These are phyloP conservation scores for Colletotrichum karsti DNA, from an alignment of 2,329 filamentous ascomycete genomes.

Conservation along the genomic window DNA sequence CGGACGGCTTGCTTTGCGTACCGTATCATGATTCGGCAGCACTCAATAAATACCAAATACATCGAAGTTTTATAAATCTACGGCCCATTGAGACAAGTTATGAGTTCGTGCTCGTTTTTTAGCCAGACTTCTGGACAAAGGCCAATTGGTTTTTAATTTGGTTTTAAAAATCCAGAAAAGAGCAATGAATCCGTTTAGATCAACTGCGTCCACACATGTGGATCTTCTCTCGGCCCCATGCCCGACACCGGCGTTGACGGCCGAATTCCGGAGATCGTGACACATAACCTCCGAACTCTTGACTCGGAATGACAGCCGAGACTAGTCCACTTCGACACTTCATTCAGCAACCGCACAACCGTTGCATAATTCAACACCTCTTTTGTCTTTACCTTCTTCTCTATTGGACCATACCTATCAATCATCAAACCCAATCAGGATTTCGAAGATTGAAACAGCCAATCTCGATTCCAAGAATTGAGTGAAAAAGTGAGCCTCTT, in stretches of 20 bases:
- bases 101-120: no score
- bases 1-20: not conserved
- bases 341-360: not conserved
- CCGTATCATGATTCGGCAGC: not conserved
- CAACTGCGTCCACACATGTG: not conserved
- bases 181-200: no score
- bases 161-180: no score
- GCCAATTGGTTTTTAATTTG: no score
- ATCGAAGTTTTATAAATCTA: no score
- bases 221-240: not conserved
- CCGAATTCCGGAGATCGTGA: conserved; percentile 10
- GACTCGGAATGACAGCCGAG: conserved; percentile 1
- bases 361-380: not conserved
- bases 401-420: not conserved
- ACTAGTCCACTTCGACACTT: not conserved
- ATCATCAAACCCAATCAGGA: no score
- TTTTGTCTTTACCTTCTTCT: not conserved
- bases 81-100: no score
- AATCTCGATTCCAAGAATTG: no score
- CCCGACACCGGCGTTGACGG: conserved; percentile 9
- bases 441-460: no score
- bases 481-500: no score
- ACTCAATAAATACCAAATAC: no score
- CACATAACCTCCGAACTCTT: conserved; percentile 1
- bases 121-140: no score